These are phyloP conservation scores for Stenocarpella maydis DNA, from an alignment of 2,329 filamentous ascomycete genomes.

Conservation along the genomic window DNA sequence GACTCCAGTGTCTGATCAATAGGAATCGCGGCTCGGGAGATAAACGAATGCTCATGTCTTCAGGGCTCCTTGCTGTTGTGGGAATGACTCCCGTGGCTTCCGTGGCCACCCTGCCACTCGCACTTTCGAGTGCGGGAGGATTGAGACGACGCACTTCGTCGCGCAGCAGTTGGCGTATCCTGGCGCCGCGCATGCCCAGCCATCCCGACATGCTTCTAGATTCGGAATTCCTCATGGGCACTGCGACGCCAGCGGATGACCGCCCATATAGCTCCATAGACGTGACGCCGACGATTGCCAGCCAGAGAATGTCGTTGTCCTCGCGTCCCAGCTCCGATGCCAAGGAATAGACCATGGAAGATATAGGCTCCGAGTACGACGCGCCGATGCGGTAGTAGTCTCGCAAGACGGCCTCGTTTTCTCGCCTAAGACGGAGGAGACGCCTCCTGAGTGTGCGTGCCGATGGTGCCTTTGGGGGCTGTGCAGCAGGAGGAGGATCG, in stretches of 20 bases:
- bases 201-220: slow-evolving; percentile 71
- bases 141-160: slow-evolving; percentile 96
- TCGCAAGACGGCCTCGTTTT: slow-evolving; percentile 79
- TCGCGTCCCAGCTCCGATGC: slow-evolving; percentile 95
- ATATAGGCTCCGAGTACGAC: slow-evolving; percentile 94
- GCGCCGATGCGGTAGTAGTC: slow-evolving; percentile 87
- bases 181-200: slow-evolving; percentile 82
- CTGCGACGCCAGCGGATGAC: slow-evolving; percentile 80
- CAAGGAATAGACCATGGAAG: slow-evolving; percentile 91
- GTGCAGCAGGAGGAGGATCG: slow-evolving; percentile 65
- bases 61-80: slow-evolving; percentile 85
- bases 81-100: slow-evolving; percentile 85
- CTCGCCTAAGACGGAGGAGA: slow-evolving; percentile 76
- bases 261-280: slow-evolving; percentile 91
- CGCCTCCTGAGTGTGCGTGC: slow-evolving; percentile 75
- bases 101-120: slow-evolving; percentile 67
- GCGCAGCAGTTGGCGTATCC: slow-evolving; percentile 83
- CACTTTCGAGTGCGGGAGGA: slow-evolving; percentile 69
- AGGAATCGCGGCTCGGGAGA: slow-evolving; percentile 95
- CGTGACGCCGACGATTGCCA: slow-evolving; percentile 93
- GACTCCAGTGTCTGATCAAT: slow-evolving; percentile 92
- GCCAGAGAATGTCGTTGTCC: slow-evolving; percentile 95
- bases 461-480: slow-evolving; percentile 70
- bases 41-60: slow-evolving; percentile 89
- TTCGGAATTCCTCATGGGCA: slow-evolving; percentile 63